Evolutionary conservation across 2,329 filamentous ascomycete species (phyloP).

Genomic region (Penicillium sp.): DNA sequence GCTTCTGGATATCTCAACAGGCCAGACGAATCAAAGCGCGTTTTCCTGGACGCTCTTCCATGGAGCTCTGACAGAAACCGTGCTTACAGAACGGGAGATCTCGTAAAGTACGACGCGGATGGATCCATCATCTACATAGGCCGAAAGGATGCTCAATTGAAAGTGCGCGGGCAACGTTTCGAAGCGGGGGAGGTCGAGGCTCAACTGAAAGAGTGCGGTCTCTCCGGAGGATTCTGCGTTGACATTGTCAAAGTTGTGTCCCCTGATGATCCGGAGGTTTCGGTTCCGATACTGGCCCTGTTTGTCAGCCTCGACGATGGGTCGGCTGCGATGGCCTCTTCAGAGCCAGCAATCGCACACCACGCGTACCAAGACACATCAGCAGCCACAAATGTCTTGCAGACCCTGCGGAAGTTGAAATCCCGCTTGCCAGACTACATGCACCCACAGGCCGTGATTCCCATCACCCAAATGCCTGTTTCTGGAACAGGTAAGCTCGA

Average conservation of each 20-base stretch:
- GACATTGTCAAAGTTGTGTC: background rate
- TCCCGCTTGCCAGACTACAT: too few species aligned
- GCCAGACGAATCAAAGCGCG: background rate
- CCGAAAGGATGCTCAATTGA: constrained; percentile 26
- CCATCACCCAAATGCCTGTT: background rate
- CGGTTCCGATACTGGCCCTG: too few species aligned
- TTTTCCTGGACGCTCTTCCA: background rate
- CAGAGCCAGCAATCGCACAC: too few species aligned
- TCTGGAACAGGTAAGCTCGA: background rate
- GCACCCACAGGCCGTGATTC: background rate
- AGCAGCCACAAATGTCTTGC: too few species aligned
- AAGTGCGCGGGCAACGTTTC: constrained; percentile 23
- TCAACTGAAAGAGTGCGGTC: constrained; percentile 9
- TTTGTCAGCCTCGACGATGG: too few species aligned
- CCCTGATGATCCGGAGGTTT: too few species aligned
- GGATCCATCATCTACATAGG: constrained; percentile 19
- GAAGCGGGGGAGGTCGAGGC: constrained; percentile 26
- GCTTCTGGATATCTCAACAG: background rate
- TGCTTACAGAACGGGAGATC: constrained; percentile 26
- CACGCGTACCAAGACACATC: too few species aligned
- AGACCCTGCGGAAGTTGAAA: too few species aligned
- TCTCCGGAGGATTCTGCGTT: background rate
- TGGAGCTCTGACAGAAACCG: background rate
- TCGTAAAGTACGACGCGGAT: constrained; percentile 19
- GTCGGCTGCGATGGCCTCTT: too few species aligned